Conservation (phyloP, 495 filamentous ascomycete species). For the Hypoxylon intermedium region DNA sequence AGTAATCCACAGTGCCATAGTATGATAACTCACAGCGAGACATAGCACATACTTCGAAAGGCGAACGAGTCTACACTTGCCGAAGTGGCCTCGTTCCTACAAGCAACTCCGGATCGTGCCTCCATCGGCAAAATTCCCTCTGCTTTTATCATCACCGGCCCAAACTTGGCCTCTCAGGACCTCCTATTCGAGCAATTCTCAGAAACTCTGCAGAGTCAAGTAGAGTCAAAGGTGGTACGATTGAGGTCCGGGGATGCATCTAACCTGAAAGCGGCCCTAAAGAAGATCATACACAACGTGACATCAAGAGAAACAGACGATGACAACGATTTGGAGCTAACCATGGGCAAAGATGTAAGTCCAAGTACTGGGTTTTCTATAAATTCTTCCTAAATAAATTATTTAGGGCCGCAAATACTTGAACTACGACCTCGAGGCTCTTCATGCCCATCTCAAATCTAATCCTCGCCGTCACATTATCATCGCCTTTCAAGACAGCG, state of each 20-base stretch:
- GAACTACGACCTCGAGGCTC: conserved; percentile 89
- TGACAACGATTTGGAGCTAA: conserved; percentile 55
- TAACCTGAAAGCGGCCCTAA: conserved; percentile 83
- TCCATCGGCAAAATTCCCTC: conserved; percentile 67
- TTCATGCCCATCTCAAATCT: conserved; percentile 67
- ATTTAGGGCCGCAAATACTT: conserved; percentile 73
- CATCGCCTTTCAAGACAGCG: conserved; percentile 86
- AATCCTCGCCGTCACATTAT: conserved; percentile 67
- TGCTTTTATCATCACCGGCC: conserved; percentile 81
- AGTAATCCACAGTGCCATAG: conserved; percentile 5
- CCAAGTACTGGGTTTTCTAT: not conserved
- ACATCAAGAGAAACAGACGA: conserved; percentile 49
- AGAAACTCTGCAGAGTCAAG: conserved; percentile 56
- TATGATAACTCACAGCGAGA: conserved; percentile 9
- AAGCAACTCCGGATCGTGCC: conserved; percentile 49
- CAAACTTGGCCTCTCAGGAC: conserved; percentile 81
- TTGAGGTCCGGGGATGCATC: conserved; percentile 78
- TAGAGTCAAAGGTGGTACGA: conserved; percentile 66
- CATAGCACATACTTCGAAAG: conserved; percentile 63
- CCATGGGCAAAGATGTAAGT: conserved; percentile 62
- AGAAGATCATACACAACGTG: conserved; percentile 79
- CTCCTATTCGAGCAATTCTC: conserved; percentile 74
- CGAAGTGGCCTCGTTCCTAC: conserved; percentile 71
- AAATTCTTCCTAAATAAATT: conserved; percentile 3
- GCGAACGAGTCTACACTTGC: conserved; percentile 66